Percentiles rank a stretch among this genome's conserved stretches.
Evolutionary conservation across 2,329 filamentous ascomycete species (phyloP).

Genomic region (Calonectria fujianensis): DNA sequence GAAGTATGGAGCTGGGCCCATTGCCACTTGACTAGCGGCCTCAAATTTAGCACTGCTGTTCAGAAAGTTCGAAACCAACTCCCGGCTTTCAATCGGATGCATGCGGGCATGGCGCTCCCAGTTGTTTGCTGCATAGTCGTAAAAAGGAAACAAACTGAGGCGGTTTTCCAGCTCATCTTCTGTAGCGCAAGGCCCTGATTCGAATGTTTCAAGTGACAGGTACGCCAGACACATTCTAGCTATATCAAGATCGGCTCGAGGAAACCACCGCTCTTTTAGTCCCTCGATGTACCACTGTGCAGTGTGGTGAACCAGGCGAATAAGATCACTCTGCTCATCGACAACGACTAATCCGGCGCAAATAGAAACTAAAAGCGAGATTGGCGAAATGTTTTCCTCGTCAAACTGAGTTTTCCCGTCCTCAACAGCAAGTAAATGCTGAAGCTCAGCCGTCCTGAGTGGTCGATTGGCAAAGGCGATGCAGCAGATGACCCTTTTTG

Average conservation of each 20-base stretch:
- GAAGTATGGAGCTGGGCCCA: not conserved
- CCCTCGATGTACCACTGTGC: constrained; percentile 3
- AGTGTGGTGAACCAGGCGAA: constrained; percentile 11
- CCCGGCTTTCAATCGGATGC: not conserved
- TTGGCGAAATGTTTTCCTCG: not conserved
- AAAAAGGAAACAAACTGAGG: not conserved
- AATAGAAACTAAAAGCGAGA: not conserved
- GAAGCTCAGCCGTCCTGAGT: not conserved
- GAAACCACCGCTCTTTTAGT: constrained; percentile 5
- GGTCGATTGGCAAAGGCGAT: not conserved
- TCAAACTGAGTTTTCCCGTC: not conserved
- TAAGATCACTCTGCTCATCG: not conserved
- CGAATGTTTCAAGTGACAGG: not conserved
- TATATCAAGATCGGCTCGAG: not conserved
- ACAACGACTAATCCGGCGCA: constrained; percentile 11
- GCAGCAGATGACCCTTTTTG: not conserved
- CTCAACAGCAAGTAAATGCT: constrained; percentile 3
- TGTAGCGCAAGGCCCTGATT: not conserved
- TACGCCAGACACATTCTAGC: not conserved
- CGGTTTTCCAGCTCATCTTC: not conserved
- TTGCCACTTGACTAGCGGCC: not conserved
- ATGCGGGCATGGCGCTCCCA: constrained; percentile 4
- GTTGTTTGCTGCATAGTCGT: constrained; percentile 8
- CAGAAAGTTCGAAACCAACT: not conserved
- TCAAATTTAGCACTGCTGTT: constrained; percentile 2